Conservation (phyloP, 2,329 filamentous ascomycete species). For the Trichoderma pleuroti region DNA sequence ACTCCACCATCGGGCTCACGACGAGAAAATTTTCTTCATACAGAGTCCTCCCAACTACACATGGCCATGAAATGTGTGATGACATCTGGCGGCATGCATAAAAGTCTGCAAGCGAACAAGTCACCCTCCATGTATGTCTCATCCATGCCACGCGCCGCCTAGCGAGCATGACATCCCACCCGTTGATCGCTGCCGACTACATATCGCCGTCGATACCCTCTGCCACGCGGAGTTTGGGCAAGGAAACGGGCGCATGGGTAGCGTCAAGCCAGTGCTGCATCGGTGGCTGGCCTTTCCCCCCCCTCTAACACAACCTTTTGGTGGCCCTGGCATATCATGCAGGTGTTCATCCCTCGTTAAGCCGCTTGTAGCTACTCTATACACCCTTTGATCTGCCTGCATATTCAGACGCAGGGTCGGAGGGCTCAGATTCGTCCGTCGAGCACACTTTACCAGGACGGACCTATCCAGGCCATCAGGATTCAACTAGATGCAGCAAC, state of each 20-base stretch:
- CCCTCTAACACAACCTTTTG: neutral
- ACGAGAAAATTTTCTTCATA: neutral
- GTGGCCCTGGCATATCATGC: slow-evolving; percentile 20
- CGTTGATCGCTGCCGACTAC: slow-evolving; percentile 10
- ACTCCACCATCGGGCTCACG: neutral
- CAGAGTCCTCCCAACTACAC: neutral
- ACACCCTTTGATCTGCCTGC: slow-evolving; percentile 15
- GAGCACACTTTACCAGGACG: neutral
- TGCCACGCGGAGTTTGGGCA: slow-evolving; percentile 11
- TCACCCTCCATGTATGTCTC: neutral
- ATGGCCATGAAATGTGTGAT: slow-evolving; percentile 1
- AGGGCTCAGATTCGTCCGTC: slow-evolving; percentile 5
- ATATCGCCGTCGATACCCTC: slow-evolving; percentile 17
- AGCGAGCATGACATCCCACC: slow-evolving; percentile 7
- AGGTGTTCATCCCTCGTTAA: slow-evolving; percentile 14
- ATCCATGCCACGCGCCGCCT: slow-evolving; percentile 9
- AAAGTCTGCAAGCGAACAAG: slow-evolving; percentile 15
- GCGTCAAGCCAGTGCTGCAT: neutral
- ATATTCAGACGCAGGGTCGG: slow-evolving; percentile 5
- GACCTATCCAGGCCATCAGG: neutral
- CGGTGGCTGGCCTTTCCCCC: neutral
- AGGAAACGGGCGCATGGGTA: slow-evolving; percentile 1
- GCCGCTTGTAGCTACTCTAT: slow-evolving; percentile 14
- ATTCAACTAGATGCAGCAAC: neutral
- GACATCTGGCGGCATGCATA: slow-evolving; percentile 13